Percentiles rank a stretch among this genome's conserved stretches.
phyloP scores from a whole-genome alignment of 164 flowering plant genomes.

The Annona cherimola region DNA sequence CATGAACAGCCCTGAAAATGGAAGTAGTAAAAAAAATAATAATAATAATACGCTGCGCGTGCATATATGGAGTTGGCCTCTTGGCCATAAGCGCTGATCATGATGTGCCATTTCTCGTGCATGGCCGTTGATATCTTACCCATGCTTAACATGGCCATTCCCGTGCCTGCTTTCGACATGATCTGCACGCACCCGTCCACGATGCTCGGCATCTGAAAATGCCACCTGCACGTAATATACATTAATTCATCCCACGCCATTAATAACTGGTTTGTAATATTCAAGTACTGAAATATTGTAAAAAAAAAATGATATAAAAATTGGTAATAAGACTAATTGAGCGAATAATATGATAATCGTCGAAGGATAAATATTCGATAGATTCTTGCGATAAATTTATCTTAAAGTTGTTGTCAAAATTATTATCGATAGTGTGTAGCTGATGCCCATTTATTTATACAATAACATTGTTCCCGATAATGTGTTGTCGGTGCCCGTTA shows the following conservation, averaged over 20 bases:
- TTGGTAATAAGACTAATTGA: neutral
- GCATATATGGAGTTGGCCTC: too few species aligned
- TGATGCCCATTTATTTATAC: too few species aligned
- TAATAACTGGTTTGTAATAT: too few species aligned
- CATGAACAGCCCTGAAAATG: conserved; percentile 57
- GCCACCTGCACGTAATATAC: conserved; percentile 36
- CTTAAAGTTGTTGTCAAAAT: too few species aligned
- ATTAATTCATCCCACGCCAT: too few species aligned
- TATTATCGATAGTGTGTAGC: too few species aligned
- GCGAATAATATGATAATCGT: too few species aligned
- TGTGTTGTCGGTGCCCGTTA: too few species aligned
- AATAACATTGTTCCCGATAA: too few species aligned
- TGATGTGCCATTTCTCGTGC: neutral
- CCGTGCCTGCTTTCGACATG: conserved; percentile 70
- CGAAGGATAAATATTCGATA: too few species aligned
- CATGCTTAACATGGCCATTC: conserved; percentile 81
- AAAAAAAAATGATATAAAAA: neutral
- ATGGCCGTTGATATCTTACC: conserved; percentile 30
- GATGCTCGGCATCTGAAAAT: conserved; percentile 58
- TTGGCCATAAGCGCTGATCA: neutral
- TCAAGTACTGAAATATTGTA: too few species aligned
- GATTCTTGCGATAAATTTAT: too few species aligned
- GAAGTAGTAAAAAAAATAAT: neutral
- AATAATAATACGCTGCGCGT: neutral
- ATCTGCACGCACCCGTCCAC: conserved; percentile 55